Evolutionary conservation across 2,329 filamentous ascomycete species (phyloP).

Genomic region (Alternaria tenuissima): DNA sequence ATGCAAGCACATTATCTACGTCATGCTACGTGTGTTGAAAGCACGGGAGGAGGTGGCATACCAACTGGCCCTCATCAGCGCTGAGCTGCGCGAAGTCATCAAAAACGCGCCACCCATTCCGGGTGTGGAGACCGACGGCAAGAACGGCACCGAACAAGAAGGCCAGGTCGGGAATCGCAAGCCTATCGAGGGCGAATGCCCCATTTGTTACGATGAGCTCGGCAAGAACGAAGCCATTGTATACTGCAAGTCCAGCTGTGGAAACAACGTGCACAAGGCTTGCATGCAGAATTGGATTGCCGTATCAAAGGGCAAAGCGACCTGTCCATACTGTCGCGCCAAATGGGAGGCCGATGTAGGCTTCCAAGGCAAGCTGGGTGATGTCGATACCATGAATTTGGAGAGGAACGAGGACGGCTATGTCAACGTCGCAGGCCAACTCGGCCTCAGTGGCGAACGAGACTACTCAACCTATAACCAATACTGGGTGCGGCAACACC

Average conservation of each 20-base stretch:
- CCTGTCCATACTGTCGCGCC: conserved; percentile 69
- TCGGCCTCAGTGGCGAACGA: conserved; percentile 65
- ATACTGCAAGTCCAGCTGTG: conserved; percentile 68
- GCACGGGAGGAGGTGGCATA: conserved; percentile 64
- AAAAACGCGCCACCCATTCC: conserved; percentile 61
- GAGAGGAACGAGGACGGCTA: conserved; percentile 63
- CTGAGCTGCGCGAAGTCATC: conserved; percentile 66
- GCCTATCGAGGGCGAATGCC: conserved; percentile 68
- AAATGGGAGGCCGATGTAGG: conserved; percentile 60
- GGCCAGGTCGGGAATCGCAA: conserved; percentile 61
- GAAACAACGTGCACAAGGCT: conserved; percentile 67
- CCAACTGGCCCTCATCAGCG: conserved; percentile 66
- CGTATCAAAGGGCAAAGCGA: conserved; percentile 51
- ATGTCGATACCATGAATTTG: conserved; percentile 56
- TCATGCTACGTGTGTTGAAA: conserved; percentile 66
- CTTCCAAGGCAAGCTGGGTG: conserved; percentile 48
- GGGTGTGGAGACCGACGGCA: conserved; percentile 45
- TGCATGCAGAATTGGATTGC: conserved; percentile 65
- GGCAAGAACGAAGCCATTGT: conserved; percentile 45
- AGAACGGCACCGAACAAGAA: conserved; percentile 34
- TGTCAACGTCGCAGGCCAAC: conserved; percentile 67
- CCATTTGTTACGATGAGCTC: conserved; percentile 61
- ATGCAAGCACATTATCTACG: conserved; percentile 72
- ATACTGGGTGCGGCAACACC: conserved; percentile 33
- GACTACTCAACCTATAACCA: conserved; percentile 41